Evolutionary conservation across 73 alveolate species (phyloP).

Genomic region (Stentor roeselii): DNA sequence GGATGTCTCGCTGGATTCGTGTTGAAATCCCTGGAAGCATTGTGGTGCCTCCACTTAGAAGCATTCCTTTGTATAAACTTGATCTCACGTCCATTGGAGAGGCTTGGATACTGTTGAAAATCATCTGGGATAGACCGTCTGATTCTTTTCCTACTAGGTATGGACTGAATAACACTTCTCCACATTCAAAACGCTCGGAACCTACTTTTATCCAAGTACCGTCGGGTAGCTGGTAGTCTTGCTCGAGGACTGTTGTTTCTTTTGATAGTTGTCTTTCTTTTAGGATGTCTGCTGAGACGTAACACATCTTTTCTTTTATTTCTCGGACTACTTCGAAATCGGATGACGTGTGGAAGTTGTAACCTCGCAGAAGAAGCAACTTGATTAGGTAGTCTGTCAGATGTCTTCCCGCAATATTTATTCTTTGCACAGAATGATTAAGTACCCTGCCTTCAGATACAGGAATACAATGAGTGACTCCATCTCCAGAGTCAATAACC

Average conservation of each 20-base stretch:
- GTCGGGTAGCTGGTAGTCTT: constrained; percentile 88
- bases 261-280: constrained; percentile 84
- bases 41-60: constrained; percentile 92
- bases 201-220: constrained; percentile 79
- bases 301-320: constrained; percentile 88
- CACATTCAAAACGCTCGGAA: constrained; percentile 91
- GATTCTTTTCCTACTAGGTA: constrained; percentile 70
- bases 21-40: constrained; percentile 97
- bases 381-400: constrained; percentile 89
- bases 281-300: constrained; percentile 79
- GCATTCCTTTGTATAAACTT: constrained; percentile 45
- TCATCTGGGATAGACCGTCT: constrained; percentile 85
- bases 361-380: constrained; percentile 86
- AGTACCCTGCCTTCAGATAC: constrained; percentile 70
- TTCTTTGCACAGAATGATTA: constrained; percentile 68
- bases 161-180: constrained; percentile 91
- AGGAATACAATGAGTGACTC: constrained; percentile 97
- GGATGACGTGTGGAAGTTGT: constrained; percentile 93
- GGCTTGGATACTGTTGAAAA: constrained; percentile 69
- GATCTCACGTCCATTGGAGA: constrained; percentile 79
- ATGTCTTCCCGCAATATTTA: constrained; percentile 96
- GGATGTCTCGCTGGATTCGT: constrained; percentile 80
- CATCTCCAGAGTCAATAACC: constrained; percentile 97
- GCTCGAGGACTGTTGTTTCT: constrained; percentile 89
- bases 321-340: constrained; percentile 96